These are phyloP conservation scores for Thinopyrum elongatum DNA, from an alignment of 176 grass and related monocot genomes.

Conservation along the genomic window DNA sequence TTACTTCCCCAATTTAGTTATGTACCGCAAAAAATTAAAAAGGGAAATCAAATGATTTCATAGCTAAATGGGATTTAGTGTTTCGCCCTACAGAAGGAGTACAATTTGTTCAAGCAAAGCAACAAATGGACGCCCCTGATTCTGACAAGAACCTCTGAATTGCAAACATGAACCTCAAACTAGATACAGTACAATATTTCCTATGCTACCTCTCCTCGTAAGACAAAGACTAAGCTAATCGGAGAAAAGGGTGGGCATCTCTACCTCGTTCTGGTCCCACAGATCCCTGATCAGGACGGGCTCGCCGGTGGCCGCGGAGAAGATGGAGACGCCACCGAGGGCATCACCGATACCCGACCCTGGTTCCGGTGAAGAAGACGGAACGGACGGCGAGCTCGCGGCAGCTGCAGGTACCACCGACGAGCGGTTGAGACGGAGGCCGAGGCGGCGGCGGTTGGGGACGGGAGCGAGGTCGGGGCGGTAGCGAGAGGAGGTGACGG, in stretches of 20 bases:
- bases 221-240: not conserved
- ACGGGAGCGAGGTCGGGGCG: not conserved
- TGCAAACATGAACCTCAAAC: not conserved
- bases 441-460: not conserved
- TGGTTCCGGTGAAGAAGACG: constrained; percentile 2
- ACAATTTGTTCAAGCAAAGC: not conserved
- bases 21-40: not conserved
- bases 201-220: not conserved
- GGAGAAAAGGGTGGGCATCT: not conserved
- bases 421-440: constrained; percentile 17
- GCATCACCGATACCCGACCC: constrained; percentile 27
- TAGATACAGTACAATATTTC: not conserved
- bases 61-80: not conserved
- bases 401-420: not conserved
- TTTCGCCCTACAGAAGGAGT: not conserved
- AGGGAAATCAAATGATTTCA: not conserved
- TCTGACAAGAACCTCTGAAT: not conserved
- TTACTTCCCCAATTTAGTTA: not conserved
- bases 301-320: constrained; percentile 63
- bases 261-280: constrained; percentile 70
- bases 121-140: not conserved
- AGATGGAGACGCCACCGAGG: constrained; percentile 51
- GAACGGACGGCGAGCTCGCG: constrained; percentile 20
- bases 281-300: constrained; percentile 64
- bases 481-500: not conserved